A percentile compares a stretch with the other conserved stretches of the same genome.
These are phyloP conservation scores for Aspergillus sp. DNA, from an alignment of 2,329 filamentous ascomycete genomes.

Conservation along the genomic window DNA sequence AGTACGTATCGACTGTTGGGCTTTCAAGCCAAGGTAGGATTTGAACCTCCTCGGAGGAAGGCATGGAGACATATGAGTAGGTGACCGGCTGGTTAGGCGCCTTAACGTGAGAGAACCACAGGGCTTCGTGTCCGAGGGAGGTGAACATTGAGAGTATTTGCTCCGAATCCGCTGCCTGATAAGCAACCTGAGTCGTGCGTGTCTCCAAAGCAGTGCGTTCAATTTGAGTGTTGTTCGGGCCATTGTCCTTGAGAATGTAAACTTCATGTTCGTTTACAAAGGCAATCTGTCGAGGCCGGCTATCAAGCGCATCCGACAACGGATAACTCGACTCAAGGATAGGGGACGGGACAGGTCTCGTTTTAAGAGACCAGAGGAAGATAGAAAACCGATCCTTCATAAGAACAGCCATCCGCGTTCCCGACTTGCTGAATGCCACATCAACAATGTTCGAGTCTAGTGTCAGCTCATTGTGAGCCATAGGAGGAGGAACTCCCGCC, in stretches of 20 bases:
- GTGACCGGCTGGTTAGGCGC: conserved; percentile 28
- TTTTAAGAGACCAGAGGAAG: conserved; percentile 67
- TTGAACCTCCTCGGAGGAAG: conserved; percentile 20
- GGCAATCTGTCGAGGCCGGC: conserved; percentile 48
- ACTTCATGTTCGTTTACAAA: conserved; percentile 48
- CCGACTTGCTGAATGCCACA: conserved; percentile 69
- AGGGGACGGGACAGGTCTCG: conserved; percentile 37
- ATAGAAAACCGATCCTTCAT: conserved; percentile 67
- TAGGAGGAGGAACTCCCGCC: conserved; percentile 87
- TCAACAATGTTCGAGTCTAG: conserved; percentile 68
- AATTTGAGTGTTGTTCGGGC: conserved; percentile 32
- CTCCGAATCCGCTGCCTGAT: conserved; percentile 35
- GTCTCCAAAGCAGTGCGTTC: conserved; percentile 39
- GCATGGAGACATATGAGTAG: conserved; percentile 34
- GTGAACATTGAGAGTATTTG: conserved; percentile 42
- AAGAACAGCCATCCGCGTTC: conserved; percentile 69
- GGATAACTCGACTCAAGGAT: conserved; percentile 43
- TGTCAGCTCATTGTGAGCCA: conserved; percentile 76
- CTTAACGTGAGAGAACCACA: conserved; percentile 41
- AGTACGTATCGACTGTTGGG: conserved; percentile 40
- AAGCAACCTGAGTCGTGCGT: conserved; percentile 31
- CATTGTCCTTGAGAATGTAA: conserved; percentile 44
- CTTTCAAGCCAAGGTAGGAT: conserved; percentile 32
- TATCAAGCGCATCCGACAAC: conserved; percentile 30
- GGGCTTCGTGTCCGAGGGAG: conserved; percentile 33